Base-by-base conservation (phyloP, 208 protist genomes). In the Lotmaria passim region DNA sequence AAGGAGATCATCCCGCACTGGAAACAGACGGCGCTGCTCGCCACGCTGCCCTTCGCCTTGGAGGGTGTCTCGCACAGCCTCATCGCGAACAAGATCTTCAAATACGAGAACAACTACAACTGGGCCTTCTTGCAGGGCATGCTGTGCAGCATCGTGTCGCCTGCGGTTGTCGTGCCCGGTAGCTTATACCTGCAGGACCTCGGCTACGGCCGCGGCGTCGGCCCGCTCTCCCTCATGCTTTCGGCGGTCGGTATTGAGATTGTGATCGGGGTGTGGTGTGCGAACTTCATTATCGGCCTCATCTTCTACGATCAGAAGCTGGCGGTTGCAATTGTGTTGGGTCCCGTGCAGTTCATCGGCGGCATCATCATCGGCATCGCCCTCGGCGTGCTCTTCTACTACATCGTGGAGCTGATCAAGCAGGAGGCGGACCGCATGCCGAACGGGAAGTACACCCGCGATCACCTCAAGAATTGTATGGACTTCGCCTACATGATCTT, bases 101-200 rank as follows among this genome's bases (percentile, higher is more conserved):
- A 78, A 46, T 94, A 94, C 76, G 38, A 80, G 30, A 48, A 80
- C 70, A 53, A 88, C 69, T 94, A 91, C 80, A 71, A 83, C 51
- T 94, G 89, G 87, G 83, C 84, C 11, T 92, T 94, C 51, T 58
- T 94, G 47, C 85, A 93, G 70, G 86, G 85, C 28, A 86, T 89
- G 73, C 57, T 94, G 51, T 92, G 84, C 75, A 86, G 78, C 52
- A 84, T 91, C 44, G 89, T 88, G 2, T 91, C 84, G 0, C 89
- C 89, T 1, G 83, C 86, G 14, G 89, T 94, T 1, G 84, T 94
- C 19, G 84, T 94, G 21, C 89, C 89, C 6, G 86, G 82, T 21
- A 78, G 79, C 52, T 53, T 92, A 50, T 92, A 90, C 64, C 77
- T 94, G 53, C 79, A 89, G 71, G 75, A 93, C 72, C 31, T 89